These are phyloP conservation scores for Nannochloropsis salina DNA, from an alignment of 108 stramenopile genomes.

Conservation along the genomic window DNA sequence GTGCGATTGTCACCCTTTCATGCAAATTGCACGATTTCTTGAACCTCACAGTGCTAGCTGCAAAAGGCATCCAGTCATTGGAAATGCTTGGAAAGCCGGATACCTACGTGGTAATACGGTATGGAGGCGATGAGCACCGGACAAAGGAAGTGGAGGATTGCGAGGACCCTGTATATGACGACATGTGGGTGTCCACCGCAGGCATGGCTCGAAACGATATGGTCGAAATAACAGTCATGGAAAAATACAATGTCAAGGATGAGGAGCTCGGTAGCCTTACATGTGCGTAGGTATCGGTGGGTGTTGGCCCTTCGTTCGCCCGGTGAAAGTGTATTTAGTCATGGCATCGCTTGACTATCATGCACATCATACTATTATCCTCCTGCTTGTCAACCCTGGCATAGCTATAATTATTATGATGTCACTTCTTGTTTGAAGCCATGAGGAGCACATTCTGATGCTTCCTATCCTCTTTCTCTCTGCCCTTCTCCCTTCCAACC, in stretches of 20 bases:
- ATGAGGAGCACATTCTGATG: too few species aligned
- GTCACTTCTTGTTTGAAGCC: too few species aligned
- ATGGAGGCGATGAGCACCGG: slow-evolving; percentile 1
- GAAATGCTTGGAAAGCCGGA: not conserved
- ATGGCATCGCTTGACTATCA: too few species aligned
- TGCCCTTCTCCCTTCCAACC: not conserved
- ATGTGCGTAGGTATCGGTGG: not conserved
- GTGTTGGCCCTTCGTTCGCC: not conserved
- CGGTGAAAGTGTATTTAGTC: too few species aligned
- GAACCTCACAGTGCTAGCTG: not conserved
- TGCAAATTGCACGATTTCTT: too few species aligned
- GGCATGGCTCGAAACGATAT: not conserved
- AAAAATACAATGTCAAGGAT: not conserved
- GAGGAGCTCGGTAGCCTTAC: slow-evolving; percentile 5
- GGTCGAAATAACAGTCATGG: not conserved
- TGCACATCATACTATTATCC: not conserved
- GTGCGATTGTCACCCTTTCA: too few species aligned
- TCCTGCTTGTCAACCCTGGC: not conserved
- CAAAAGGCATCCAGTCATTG: not conserved
- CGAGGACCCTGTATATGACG: not conserved
- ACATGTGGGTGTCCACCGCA: not conserved
- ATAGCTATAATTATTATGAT: too few species aligned
- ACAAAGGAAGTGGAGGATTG: slow-evolving; percentile 12
- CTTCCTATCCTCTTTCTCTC: not conserved
- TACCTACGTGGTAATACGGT: not conserved